Evolutionary conservation across 192 early-diverging fungal species (phyloP).

Genomic region (Backusella macrospora): DNA sequence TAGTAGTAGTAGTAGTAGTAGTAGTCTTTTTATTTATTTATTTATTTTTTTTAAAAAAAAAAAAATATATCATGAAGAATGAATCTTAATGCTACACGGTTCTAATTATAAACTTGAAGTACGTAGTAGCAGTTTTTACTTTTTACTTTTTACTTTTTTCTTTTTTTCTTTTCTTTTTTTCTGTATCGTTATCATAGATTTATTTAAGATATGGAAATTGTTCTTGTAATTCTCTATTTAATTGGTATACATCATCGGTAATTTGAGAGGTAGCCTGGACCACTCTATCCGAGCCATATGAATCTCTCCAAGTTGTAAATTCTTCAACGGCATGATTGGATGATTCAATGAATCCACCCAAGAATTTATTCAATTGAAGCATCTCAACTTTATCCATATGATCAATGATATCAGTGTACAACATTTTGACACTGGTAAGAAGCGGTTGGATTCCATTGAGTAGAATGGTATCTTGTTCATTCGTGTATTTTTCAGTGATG

Average conservation of each 20-base stretch:
- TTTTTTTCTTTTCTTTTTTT: too few species aligned
- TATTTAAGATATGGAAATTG: not conserved
- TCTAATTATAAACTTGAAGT: too few species aligned
- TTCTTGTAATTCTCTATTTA: not conserved
- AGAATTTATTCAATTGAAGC: not conserved
- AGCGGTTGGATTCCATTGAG: not conserved
- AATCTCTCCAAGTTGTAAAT: not conserved
- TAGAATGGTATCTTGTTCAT: not conserved
- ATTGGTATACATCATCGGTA: not conserved
- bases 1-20: too few species aligned
- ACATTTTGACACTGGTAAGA: not conserved
- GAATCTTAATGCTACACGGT: too few species aligned
- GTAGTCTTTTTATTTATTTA: too few species aligned
- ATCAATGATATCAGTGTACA: not conserved
- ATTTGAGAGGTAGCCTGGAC: not conserved
- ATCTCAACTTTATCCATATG: not conserved
- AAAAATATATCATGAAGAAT: too few species aligned
- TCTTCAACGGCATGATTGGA: not conserved
- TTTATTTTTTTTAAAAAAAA: too few species aligned
- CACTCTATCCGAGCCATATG: not conserved
- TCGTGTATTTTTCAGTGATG: not conserved
- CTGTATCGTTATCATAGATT: not conserved
- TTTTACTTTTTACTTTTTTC: too few species aligned
- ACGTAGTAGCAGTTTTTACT: too few species aligned
- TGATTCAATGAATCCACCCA: not conserved